Conservation (phyloP, 1,284 basidiomycete species). For the Microbotryum violaceum region DNA sequence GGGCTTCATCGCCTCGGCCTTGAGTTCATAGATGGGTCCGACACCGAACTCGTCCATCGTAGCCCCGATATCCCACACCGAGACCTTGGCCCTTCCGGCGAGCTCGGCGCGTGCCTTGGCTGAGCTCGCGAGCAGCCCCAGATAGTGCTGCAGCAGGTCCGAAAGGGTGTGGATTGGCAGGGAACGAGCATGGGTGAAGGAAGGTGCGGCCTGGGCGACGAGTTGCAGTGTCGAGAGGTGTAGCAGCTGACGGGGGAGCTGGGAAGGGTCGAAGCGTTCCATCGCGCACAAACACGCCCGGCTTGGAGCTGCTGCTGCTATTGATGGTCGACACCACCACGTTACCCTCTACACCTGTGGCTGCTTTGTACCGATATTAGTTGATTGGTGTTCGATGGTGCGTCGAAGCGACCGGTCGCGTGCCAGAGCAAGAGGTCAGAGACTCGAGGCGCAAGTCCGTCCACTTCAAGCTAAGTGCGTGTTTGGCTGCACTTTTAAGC, state of each 20-base stretch:
- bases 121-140: slow-evolving; percentile 25
- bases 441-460: no score
- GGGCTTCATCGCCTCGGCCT: slow-evolving; percentile 20
- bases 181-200: slow-evolving; percentile 24
- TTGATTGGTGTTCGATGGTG: no score
- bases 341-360: no score
- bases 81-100: slow-evolving; percentile 19
- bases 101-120: slow-evolving; percentile 22
- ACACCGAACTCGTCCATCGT: slow-evolving; percentile 26
- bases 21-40: slow-evolving; percentile 13
- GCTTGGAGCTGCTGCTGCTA: no score
- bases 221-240: slow-evolving; percentile 22
- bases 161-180: slow-evolving; percentile 27
- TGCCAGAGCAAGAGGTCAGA: no score
- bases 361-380: no score
- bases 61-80: slow-evolving; percentile 28
- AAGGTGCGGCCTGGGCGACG: slow-evolving; percentile 10
- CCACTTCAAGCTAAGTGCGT: no score
- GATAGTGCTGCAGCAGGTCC: slow-evolving; percentile 30
- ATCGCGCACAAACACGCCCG: no score
- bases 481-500: no score
- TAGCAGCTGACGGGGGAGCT: slow-evolving; percentile 16
- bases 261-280: background rate
- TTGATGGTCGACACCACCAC: no score
- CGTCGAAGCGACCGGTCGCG: no score